Conservation (phyloP, 768 basidiomycete genomes). For the Lactarius hengduanensis region DNA sequence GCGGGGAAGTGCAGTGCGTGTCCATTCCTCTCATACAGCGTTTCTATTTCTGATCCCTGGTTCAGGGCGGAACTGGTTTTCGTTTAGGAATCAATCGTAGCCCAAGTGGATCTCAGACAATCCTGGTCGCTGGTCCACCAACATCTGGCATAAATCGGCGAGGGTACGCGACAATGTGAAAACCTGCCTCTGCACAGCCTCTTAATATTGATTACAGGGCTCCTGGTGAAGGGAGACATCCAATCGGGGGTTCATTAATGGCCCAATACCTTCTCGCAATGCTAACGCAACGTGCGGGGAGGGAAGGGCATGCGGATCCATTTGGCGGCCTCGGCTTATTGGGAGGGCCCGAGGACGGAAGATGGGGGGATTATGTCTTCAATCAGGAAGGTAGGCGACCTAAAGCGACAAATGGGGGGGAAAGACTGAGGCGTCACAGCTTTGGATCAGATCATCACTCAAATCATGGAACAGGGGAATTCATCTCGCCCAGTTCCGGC, state of each 20-base stretch:
- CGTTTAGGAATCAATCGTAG: conserved; percentile 41
- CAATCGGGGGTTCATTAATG: conserved; percentile 62
- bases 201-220: conserved; percentile 36
- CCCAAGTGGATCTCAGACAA: conserved; percentile 36
- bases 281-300: conserved; percentile 42
- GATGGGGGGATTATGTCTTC: conserved; percentile 90
- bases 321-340: conserved; percentile 39
- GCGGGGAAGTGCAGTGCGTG: conserved; percentile 9
- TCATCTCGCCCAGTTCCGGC: conserved; percentile 78
- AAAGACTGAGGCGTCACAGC: conserved; percentile 42
- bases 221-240: conserved; percentile 30
- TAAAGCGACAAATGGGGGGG: neutral
- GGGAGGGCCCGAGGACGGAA: conserved; percentile 48
- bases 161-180: conserved; percentile 22
- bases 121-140: conserved; percentile 40
- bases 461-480: conserved; percentile 82
- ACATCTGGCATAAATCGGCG: conserved; percentile 31
- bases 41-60: conserved; percentile 1
- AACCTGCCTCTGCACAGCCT: conserved; percentile 32
- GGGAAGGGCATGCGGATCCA: conserved; percentile 46
- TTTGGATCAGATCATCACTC: conserved; percentile 80
- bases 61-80: conserved; percentile 33
- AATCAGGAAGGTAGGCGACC: conserved; percentile 74
- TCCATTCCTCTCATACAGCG: conserved; percentile 26
- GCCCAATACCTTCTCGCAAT: conserved; percentile 70